Evolutionary conservation across 306 rosid species (phyloP).

Genomic region (Inga leiocalycina): DNA sequence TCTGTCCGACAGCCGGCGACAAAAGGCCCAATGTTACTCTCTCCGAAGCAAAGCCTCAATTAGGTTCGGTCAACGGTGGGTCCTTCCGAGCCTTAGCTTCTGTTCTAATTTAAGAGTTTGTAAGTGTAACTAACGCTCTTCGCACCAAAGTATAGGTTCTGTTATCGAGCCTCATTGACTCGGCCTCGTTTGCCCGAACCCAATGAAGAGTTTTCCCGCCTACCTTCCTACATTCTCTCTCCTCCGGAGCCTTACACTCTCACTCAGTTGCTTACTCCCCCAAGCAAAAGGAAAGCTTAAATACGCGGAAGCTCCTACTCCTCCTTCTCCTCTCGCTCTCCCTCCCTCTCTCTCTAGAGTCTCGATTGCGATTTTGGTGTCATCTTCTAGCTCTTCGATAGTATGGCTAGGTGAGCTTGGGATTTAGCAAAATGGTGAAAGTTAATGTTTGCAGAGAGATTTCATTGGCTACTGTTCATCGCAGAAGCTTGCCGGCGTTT

Average conservation of each 20-base stretch:
- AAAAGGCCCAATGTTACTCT: conserved; percentile 1
- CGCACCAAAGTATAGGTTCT: conserved; percentile 32
- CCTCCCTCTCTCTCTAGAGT: background rate
- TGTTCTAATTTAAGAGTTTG: background rate
- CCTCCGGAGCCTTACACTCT: background rate
- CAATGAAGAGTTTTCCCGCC: conserved; percentile 68
- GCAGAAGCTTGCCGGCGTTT: background rate
- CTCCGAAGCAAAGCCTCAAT: conserved; percentile 22
- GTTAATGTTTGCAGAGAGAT: background rate
- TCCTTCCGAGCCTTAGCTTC: conserved; percentile 12
- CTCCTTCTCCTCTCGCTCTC: background rate
- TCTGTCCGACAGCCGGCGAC: conserved; percentile 17
- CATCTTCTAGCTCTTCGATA: background rate
- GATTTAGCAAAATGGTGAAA: background rate
- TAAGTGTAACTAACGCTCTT: background rate
- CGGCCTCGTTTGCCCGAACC: background rate
- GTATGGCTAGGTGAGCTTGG: conserved; percentile 63
- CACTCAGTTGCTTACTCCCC: conserved; percentile 18
- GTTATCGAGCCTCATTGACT: conserved; percentile 27
- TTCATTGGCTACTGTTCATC: background rate
- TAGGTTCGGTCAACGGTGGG: conserved; percentile 42
- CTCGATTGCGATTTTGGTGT: conserved; percentile 6
- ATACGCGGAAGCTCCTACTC: conserved; percentile 7
- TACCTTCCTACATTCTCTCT: conserved; percentile 13
- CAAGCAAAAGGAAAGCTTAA: conserved; percentile 29